Evolutionary conservation across 2,329 filamentous ascomycete genomes (phyloP), one percentile per base, ranked within the genome.

Genomic region (Phyllosticta citriasiana): DNA sequence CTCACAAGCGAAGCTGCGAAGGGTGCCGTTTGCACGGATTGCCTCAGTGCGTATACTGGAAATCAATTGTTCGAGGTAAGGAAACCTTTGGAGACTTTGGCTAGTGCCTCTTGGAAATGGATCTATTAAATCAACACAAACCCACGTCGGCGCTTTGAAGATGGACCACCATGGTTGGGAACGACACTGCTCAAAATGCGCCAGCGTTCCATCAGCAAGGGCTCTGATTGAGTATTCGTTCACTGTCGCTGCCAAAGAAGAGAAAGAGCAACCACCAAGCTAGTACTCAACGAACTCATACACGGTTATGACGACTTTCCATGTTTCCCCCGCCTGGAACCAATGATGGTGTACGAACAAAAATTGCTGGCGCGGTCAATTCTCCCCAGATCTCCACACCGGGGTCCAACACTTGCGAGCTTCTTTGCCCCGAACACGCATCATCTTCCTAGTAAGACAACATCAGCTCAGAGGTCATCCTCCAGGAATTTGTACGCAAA

Each of bases 401-500:
- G 14, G 14, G 40, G 6, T 5, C 40, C 40, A 47, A 16, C 40
- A 47, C 14, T 7, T 5, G 3, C 16, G 40, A 47, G 14, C 7
- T 16, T 16, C 16, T n/a, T n/a, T 16, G 40, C 16, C 12, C 6
- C 5, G 12, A 5, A 6, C 40, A 47, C 4, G 6, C 40, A n/a
- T n/a, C 40, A 5, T 16, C 4, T 6, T 6, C n/a, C 16, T 47
- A 16, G 4, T n/a, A n/a, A 30, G 27, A 30, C 27, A 30, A 8
- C 9, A 30, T 30, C 4, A 30, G 7, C 24, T 75, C 72, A 86
- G 74, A 96, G 83, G 76, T 97, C 93, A 72, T 97, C 93, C 76
- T 97, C 93, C 67, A 97, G 83, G 77, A 94, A 97, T 77, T 96
- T 96, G 81, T 97, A 97, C 63, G 90, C 88, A 77, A 97, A 97